These are phyloP conservation scores for Chlamydomonas incerta DNA, from an alignment of 139 green algal genomes.

Conservation along the genomic window DNA sequence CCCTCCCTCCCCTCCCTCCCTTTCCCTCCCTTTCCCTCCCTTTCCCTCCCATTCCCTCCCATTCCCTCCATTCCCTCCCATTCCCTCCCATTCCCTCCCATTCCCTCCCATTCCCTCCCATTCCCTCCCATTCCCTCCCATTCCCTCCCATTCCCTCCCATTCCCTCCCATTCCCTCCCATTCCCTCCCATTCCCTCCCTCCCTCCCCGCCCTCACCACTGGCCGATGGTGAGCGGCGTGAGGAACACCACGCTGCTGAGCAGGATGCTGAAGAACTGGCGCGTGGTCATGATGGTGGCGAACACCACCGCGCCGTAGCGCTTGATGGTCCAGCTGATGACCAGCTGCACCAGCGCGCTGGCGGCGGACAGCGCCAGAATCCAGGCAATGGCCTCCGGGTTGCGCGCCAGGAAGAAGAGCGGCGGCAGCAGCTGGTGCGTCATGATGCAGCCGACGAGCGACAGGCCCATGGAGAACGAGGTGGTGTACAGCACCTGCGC, in stretches of 20 bases:
- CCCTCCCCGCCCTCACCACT: slow-evolving; percentile 67
- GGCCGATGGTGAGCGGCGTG: slow-evolving; percentile 73
- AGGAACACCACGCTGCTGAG: slow-evolving; percentile 84
- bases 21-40: no score
- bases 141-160: background rate
- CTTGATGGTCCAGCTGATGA: slow-evolving; percentile 92
- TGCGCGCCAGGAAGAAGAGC: slow-evolving; percentile 32
- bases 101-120: no score
- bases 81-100: no score
- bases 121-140: background rate
- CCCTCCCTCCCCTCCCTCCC: no score
- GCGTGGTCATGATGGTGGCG: slow-evolving; percentile 94
- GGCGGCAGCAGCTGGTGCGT: slow-evolving; percentile 39
- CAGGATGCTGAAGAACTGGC: slow-evolving; percentile 93
- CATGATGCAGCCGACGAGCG: slow-evolving; percentile 40
- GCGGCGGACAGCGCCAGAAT: slow-evolving; percentile 75
- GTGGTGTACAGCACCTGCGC: slow-evolving; percentile 59
- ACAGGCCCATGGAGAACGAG: slow-evolving; percentile 48
- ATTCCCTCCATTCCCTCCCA: no score
- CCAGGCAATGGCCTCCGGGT: slow-evolving; percentile 73
- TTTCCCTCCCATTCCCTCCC: no score
- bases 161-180: background rate
- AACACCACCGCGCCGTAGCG: slow-evolving; percentile 91
- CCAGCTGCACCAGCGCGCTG: slow-evolving; percentile 63
- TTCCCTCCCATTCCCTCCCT: background rate